Percentiles rank a stretch among this genome's conserved stretches.
Conservation (phyloP, 2,329 filamentous ascomycete genomes). For the Calonectria leucothoes region DNA sequence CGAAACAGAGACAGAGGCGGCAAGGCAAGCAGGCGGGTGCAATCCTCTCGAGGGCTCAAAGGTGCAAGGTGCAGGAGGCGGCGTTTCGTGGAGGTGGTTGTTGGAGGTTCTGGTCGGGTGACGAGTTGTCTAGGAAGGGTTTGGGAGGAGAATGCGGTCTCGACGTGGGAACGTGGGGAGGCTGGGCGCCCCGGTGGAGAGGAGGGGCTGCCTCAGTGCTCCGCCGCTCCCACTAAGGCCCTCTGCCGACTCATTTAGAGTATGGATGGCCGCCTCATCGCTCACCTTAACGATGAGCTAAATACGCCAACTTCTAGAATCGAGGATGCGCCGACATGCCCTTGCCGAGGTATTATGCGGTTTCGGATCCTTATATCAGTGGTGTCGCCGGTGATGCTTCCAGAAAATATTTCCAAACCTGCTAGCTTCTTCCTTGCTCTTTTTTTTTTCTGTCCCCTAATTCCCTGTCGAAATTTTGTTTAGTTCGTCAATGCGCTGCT, state of each 20-base stretch:
- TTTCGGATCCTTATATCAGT: background rate
- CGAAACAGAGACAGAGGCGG: background rate
- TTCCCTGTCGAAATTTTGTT: background rate
- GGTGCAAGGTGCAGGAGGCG: background rate
- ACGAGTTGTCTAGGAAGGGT: constrained; percentile 14
- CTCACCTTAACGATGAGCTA: constrained; percentile 26
- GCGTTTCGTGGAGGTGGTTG: background rate
- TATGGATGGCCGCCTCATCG: constrained; percentile 8
- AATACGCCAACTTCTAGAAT: constrained; percentile 5
- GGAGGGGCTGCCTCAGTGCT: constrained; percentile 22
- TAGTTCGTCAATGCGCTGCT: background rate
- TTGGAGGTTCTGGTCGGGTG: constrained; percentile 11
- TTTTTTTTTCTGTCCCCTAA: background rate
- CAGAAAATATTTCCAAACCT: background rate
- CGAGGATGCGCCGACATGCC: background rate
- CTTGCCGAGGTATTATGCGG: background rate
- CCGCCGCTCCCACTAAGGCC: constrained; percentile 11
- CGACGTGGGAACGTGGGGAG: constrained; percentile 29
- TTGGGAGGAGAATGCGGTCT: constrained; percentile 25
- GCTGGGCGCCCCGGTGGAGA: constrained; percentile 19
- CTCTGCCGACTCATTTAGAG: constrained; percentile 9
- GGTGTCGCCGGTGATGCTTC: background rate
- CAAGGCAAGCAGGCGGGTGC: background rate
- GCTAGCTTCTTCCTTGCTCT: background rate
- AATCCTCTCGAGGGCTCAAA: background rate